Base-by-base conservation (phyloP, 352 stramenopile species). In the Phytophthora cactorum region DNA sequence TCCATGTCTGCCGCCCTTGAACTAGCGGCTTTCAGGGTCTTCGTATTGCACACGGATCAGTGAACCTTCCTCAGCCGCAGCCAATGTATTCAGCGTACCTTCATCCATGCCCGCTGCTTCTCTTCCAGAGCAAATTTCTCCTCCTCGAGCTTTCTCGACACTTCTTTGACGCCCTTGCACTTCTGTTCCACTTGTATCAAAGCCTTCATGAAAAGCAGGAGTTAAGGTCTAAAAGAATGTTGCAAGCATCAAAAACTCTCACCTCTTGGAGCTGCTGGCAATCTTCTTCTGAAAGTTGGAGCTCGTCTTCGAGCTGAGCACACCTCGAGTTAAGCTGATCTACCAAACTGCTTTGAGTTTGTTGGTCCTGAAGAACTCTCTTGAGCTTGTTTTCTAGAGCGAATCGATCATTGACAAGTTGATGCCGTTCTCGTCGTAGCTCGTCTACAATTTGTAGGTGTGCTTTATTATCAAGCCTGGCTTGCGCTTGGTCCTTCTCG, bases 101-200 rank as follows among this genome's bases (percentile, higher is more conserved):
- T 84, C 34, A 46, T 54, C 14, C 80, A 36, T 11, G 54, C 39
- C 43, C 66, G 67, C 3, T 79, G 47, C 28, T 86, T 88, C 4
- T 90, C 80, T 44, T 90, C 78, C 6, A 86, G 55, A 6, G 41
- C 25, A 22, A 67, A 17, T 25, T 90, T 92, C 34, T 88, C 82
- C 15, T 70, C 54, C 17, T 79, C 57, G 2, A 59, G 17, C 2
- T 38, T 66, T 44, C 57, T 76, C n/a, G 32, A 25, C 3, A 70
- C 36, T n/a, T 55, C 58, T 31, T 83, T 72, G 14, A 29, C 51
- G 10, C 60, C 47, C 11, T 49, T 46, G 27, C 59, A 55, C 50
- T 55, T 57, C 25, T 70, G 59, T 4, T 55, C 31, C 31, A 77
- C 70, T 10, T 17, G 43, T 39, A 28, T 28, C 36, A 77, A 52